Evolutionary conservation across 2,329 filamentous ascomycete genomes (phyloP).

Genomic region (Pyrenophora tritici-repentis): DNA sequence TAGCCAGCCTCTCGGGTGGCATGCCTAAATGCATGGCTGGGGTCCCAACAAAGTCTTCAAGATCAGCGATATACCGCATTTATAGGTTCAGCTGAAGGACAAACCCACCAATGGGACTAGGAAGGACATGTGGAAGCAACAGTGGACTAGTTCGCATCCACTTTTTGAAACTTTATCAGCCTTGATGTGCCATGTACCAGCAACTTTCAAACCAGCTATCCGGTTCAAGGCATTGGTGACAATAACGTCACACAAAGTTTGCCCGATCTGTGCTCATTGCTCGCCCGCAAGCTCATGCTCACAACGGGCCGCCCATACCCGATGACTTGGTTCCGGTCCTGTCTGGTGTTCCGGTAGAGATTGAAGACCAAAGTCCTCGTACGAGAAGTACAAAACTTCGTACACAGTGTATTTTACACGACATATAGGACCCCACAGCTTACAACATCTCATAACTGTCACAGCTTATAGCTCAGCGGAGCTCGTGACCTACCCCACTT

Average conservation of each 20-base stretch:
- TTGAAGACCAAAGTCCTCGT: background rate
- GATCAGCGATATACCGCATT: background rate
- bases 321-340: background rate
- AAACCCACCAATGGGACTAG: background rate
- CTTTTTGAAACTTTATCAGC: background rate
- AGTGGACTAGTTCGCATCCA: background rate
- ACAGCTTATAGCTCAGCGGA: background rate
- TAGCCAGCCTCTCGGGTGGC: background rate
- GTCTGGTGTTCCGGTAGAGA: background rate
- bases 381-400: background rate
- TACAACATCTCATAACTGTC: background rate
- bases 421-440: background rate
- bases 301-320: background rate
- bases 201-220: background rate
- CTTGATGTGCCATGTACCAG: background rate
- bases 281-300: background rate
- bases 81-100: background rate
- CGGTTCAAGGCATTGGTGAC: background rate
- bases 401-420: background rate
- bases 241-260: conserved; percentile 1
- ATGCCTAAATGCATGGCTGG: background rate
- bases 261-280: background rate
- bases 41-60: background rate
- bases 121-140: background rate
- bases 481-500: background rate